These are phyloP conservation scores for Melanomma pulvis-pyrius DNA, from an alignment of 495 filamentous ascomycete genomes.

Conservation along the genomic window DNA sequence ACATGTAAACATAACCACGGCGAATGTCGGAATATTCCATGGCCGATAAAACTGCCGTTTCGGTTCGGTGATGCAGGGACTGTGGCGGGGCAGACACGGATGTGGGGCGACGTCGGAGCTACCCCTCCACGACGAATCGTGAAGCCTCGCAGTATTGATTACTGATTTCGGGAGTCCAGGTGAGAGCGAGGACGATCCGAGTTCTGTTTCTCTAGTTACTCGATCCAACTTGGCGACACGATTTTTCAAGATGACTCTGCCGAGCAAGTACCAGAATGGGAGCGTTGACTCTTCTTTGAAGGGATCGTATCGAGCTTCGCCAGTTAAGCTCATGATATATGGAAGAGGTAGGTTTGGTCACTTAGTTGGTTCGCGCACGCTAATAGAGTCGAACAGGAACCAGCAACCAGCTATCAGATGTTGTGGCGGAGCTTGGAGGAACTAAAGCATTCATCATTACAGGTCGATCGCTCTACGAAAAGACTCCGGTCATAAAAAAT, in stretches of 20 bases:
- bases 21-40: not conserved
- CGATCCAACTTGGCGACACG: constrained; percentile 1
- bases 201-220: not conserved
- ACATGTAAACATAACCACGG: not conserved
- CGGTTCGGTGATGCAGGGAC: constrained; percentile 4
- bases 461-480: constrained; percentile 38
- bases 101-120: constrained; percentile 37
- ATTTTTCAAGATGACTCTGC: constrained; percentile 26
- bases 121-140: constrained; percentile 32
- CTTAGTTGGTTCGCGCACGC: not conserved
- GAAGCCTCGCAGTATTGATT: not conserved
- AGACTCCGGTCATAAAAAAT: constrained; percentile 37
- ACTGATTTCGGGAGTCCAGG: not conserved
- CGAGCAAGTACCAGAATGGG: constrained; percentile 36
- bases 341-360: constrained; percentile 13
- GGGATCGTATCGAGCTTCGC: constrained; percentile 33
- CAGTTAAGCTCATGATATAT: constrained; percentile 37
- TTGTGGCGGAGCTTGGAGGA: constrained; percentile 29
- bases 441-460: constrained; percentile 43
- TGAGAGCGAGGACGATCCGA: not conserved
- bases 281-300: constrained; percentile 33
- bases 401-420: constrained; percentile 29
- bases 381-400: constrained; percentile 18
- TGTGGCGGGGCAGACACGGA: constrained; percentile 30
- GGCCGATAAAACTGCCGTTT: constrained; percentile 26